A percentile compares a stretch with the other conserved stretches of the same genome.
phyloP scores from a whole-genome alignment of 331 rosid genomes.

The Acacia concinna region DNA sequence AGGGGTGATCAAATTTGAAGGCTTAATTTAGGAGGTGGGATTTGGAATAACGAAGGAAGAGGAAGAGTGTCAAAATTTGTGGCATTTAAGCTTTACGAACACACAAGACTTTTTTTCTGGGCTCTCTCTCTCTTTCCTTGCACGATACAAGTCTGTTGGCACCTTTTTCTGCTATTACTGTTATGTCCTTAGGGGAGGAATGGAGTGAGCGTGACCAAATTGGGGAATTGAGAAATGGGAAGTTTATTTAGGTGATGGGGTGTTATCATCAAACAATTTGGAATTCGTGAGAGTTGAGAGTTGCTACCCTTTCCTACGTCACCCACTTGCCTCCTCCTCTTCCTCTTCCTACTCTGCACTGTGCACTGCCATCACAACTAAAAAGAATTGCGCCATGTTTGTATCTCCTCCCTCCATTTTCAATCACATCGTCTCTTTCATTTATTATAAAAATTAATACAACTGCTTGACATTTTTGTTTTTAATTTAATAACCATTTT shows the following conservation, averaged over 20 bases:
- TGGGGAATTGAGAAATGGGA: constrained; percentile 5
- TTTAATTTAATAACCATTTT: not conserved
- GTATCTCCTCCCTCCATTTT: not conserved
- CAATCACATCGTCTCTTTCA: not conserved
- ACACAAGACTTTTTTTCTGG: constrained; percentile 39
- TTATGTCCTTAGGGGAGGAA: constrained; percentile 11
- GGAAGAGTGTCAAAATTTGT: constrained; percentile 10
- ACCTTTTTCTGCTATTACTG: constrained; percentile 6
- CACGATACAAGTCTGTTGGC: not conserved
- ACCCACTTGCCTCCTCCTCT: constrained; percentile 38
- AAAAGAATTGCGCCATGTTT: no score
- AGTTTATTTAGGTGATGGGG: constrained; percentile 33
- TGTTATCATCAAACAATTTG: constrained; percentile 20
- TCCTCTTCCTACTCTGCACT: no score
- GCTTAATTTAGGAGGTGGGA: constrained; percentile 10
- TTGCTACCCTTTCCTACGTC: constrained; percentile 36
- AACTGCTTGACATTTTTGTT: not conserved
- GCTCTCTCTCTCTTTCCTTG: not conserved
- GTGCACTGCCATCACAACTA: not conserved
- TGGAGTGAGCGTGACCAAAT: not conserved
- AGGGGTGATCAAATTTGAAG: constrained; percentile 26
- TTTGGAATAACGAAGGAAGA: not conserved
- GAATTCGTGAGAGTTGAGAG: constrained; percentile 6
- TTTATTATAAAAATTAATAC: not conserved
- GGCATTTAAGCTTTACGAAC: constrained; percentile 36